phyloP scores from a whole-genome alignment of 495 filamentous ascomycete species.

The Aspergillus indologenus region DNA sequence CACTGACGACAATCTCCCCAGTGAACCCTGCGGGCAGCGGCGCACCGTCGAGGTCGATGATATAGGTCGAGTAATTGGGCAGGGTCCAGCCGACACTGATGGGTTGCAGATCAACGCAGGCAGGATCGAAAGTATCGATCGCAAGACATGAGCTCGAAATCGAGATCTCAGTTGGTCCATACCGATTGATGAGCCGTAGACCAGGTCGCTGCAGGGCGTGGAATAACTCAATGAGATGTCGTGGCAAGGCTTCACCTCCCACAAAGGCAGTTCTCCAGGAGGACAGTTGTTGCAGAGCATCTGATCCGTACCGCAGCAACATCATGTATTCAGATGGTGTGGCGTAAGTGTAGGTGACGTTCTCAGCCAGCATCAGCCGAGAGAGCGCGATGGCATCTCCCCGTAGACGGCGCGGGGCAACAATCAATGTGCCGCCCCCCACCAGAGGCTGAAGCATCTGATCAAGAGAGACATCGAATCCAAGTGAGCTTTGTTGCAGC shows the following conservation, averaged over 20 bases:
- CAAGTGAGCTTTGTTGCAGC: constrained; percentile 37
- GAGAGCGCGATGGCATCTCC: constrained; percentile 23
- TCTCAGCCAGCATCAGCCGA: constrained; percentile 23
- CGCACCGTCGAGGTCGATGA: constrained; percentile 36
- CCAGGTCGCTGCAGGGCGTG: not conserved
- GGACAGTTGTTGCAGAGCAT: not conserved
- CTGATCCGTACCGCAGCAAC: constrained; percentile 23
- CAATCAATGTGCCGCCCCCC: constrained; percentile 26
- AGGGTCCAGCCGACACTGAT: not conserved
- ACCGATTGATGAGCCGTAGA: constrained; percentile 22
- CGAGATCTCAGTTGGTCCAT: constrained; percentile 30
- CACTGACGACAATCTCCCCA: constrained; percentile 44
- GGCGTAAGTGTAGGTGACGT: constrained; percentile 29
- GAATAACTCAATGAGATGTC: constrained; percentile 6
- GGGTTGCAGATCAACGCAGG: not conserved
- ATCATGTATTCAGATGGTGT: constrained; percentile 34
- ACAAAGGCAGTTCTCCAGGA: constrained; percentile 3
- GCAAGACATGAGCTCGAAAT: not conserved
- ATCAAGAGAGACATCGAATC: constrained; percentile 29
- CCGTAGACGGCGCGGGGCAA: constrained; percentile 15
- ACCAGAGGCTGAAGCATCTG: constrained; percentile 28
- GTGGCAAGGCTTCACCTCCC: constrained; percentile 7
- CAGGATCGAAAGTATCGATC: not conserved
- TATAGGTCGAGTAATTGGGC: constrained; percentile 23
- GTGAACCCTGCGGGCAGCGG: constrained; percentile 36